Conservation (phyloP, 164 flowering plant species). For the Umbellularia californica region DNA sequence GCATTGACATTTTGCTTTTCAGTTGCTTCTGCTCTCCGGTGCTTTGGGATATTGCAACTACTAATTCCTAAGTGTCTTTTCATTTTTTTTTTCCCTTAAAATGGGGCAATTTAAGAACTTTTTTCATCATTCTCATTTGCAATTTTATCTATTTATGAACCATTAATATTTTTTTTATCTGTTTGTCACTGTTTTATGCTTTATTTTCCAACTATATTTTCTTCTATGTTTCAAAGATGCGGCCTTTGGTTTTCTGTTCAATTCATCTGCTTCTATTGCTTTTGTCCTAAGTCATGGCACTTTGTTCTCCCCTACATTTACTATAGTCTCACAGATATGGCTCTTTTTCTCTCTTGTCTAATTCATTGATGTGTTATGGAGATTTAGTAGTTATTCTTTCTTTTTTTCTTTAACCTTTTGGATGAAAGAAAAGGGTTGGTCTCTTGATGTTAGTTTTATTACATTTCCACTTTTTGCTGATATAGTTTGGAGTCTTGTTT, state of each 20-base stretch:
- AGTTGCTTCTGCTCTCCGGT: background rate
- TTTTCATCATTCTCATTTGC: background rate
- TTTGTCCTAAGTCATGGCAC: background rate
- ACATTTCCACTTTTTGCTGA: conserved; percentile 17
- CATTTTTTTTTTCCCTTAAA: background rate
- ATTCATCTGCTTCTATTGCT: background rate
- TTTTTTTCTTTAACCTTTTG: conserved; percentile 23
- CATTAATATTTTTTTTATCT: background rate
- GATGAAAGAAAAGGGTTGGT: conserved; percentile 15
- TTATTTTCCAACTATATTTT: conserved; percentile 10
- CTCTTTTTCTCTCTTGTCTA: conserved; percentile 6
- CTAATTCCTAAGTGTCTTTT: too few relatives aligned
- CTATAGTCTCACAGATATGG: background rate
- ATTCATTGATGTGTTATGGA: conserved; percentile 24
- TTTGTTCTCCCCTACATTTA: conserved; percentile 10
- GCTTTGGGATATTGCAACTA: too few relatives aligned
- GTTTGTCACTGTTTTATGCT: background rate
- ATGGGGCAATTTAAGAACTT: too few relatives aligned
- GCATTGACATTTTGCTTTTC: background rate
- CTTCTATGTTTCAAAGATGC: conserved; percentile 6
- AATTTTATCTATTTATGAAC: too few relatives aligned
- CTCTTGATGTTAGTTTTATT: conserved; percentile 19
- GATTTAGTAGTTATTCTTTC: conserved; percentile 18
- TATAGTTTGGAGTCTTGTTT: conserved; percentile 5
- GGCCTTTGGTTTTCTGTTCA: conserved; percentile 4